Conservation (phyloP, 495 filamentous ascomycete genomes). For the Melanomma pulvis-pyrius region DNA sequence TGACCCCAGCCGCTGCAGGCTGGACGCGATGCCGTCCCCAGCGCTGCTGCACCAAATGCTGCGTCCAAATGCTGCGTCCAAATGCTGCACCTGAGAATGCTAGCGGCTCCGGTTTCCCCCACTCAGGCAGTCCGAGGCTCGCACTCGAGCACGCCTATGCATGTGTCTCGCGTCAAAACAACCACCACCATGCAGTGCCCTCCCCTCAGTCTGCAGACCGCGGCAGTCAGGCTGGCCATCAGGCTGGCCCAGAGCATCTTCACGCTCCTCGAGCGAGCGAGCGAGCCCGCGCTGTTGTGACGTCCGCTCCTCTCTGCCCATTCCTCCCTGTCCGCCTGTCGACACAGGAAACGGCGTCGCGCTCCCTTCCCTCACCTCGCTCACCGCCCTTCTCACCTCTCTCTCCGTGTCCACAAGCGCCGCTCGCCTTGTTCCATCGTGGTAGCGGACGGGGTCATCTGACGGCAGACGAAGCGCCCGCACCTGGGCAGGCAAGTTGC, state of each 20-base stretch:
- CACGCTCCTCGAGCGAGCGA: neutral
- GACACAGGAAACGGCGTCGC: neutral
- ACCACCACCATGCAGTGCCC: neutral
- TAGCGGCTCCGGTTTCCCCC: neutral
- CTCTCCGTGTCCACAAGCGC: neutral
- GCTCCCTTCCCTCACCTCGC: neutral
- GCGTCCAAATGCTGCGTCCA: too few relatives aligned
- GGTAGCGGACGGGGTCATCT: slow-evolving; percentile 10
- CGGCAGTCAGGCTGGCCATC: neutral
- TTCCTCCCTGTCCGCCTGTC: too few relatives aligned
- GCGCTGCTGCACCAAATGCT: too few relatives aligned
- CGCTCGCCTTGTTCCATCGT: neutral
- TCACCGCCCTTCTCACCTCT: slow-evolving; percentile 12
- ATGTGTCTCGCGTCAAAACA: slow-evolving; percentile 8
- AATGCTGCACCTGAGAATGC: neutral
- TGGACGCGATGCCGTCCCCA: neutral
- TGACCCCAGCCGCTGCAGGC: slow-evolving; percentile 11
- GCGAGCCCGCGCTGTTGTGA: neutral
- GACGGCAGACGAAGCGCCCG: neutral
- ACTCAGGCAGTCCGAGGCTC: slow-evolving; percentile 2
- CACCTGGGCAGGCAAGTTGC: too few relatives aligned
- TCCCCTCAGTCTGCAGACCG: neutral
- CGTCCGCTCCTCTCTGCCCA: too few relatives aligned
- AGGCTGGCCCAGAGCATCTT: neutral
- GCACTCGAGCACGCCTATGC: neutral